A percentile compares a stretch with the other conserved stretches of the same genome.
Evolutionary conservation across 1,284 basidiomycete genomes (phyloP).

Genomic region (Meira miltonrushii): DNA sequence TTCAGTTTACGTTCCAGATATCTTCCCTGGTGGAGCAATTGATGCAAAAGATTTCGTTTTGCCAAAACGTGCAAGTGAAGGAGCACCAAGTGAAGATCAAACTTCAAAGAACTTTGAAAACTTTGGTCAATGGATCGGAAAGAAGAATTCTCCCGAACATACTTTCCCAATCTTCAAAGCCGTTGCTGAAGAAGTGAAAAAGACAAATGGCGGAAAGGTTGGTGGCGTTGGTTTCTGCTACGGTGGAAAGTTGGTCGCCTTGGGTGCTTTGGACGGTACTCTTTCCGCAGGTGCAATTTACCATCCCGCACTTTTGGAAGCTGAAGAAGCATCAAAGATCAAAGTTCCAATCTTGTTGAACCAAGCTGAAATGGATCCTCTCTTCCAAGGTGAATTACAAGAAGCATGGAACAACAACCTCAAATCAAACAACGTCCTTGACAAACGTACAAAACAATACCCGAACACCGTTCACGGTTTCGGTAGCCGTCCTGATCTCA

Average conservation of each 20-base stretch:
- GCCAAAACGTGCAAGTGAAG: slow-evolving; percentile 11
- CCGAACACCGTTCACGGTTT: slow-evolving; percentile 20
- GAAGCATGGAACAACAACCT: slow-evolving; percentile 15
- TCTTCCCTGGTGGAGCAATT: slow-evolving; percentile 20
- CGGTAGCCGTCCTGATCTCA: slow-evolving; percentile 16
- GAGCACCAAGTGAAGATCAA: slow-evolving; percentile 14
- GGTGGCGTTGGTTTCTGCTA: slow-evolving; percentile 20
- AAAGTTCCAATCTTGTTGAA: slow-evolving; percentile 16
- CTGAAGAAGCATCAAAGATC: slow-evolving; percentile 14
- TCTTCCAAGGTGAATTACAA: slow-evolving; percentile 16
- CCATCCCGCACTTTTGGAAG: not conserved
- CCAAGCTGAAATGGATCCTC: slow-evolving; percentile 17
- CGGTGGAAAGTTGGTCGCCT: slow-evolving; percentile 15
- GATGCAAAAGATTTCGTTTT: slow-evolving; percentile 10
- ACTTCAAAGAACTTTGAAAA: slow-evolving; percentile 16
- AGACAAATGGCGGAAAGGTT: slow-evolving; percentile 11
- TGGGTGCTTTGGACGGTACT: slow-evolving; percentile 10
- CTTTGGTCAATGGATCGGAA: slow-evolving; percentile 18
- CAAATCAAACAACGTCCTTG: slow-evolving; percentile 17
- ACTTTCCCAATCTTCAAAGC: slow-evolving; percentile 17
- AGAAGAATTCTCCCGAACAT: slow-evolving; percentile 15
- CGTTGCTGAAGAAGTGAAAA: slow-evolving; percentile 15
- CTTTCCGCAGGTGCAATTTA: slow-evolving; percentile 10
- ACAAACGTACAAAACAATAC: slow-evolving; percentile 13
- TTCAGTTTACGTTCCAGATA: slow-evolving; percentile 21